Evolutionary conservation across 495 filamentous ascomycete species (phyloP), one percentile per base, ranked within the genome.

Genomic region (Aspergillus cristatus): DNA sequence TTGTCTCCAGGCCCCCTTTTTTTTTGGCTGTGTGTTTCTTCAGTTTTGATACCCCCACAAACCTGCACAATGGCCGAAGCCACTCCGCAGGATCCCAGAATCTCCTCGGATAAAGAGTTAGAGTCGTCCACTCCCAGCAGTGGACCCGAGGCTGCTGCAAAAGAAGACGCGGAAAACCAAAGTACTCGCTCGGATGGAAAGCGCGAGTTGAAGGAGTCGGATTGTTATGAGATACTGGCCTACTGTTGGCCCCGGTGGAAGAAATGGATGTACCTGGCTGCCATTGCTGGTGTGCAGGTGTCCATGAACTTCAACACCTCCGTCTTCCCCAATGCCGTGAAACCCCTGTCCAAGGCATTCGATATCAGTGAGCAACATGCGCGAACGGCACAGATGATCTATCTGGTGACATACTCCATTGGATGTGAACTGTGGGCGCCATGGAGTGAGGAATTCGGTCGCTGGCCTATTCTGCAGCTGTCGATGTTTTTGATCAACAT

Each of bases 351-450:
- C 2, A 52, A 72, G 18, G 60, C 76, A 15, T 86, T 80, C 53
- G 28, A 62, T n/a, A 73, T 86, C 32, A 73, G 72, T 44, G 56
- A 60, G 15, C 78, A 83, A 43, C 68, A 70, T 1, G 81, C 79
- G 2, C 71, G 81, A 7, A 57, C 68, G 5, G 81, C 78, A 18
- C 76, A 80, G 22, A 76, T 77, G 50, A 69, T 82, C 43, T 88
- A 83, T 58, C 64, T 88, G 31, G 62, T 86, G 35, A 60, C 71
- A 3, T 88, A 88, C 49, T 81, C 80, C 13, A 79, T 88, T 53
- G 83, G 83, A 4, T 86, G 81, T 51, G 83, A 86, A 53, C 62
- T 88, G 3, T 88, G 82, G 82, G 83, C 83, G 1, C 83, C 83
- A 0, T 87, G 82, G 81, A 76, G 70, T 35, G 83, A 88, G 55